Conservation (phyloP, 148 eudicot species). For the Chenopodium suecicum region DNA sequence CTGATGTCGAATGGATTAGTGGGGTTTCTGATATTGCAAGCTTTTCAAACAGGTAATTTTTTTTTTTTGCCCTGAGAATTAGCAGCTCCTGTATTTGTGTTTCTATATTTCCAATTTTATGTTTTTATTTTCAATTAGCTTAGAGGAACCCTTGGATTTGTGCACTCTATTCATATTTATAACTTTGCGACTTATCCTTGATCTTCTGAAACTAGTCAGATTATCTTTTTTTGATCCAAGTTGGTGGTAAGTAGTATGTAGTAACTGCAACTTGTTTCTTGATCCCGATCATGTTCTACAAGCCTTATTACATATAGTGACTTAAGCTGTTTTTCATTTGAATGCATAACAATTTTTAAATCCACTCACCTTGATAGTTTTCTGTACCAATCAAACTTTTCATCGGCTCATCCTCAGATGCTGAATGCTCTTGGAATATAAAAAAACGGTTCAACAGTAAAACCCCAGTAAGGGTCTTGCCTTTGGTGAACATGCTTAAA, state of each 20-base stretch:
- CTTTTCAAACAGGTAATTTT: slow-evolving; percentile 69
- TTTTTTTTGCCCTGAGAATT: slow-evolving; percentile 7
- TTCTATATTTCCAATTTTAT: background rate
- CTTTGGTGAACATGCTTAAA: background rate
- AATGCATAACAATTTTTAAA: background rate
- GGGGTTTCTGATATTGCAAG: slow-evolving; percentile 52
- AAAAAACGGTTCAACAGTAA: background rate
- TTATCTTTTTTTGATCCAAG: background rate
- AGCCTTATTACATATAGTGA: background rate
- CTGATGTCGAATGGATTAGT: slow-evolving; percentile 91
- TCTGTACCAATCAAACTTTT: no score
- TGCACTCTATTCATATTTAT: background rate
- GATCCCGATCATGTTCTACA: background rate
- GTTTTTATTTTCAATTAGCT: background rate
- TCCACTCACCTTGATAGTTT: background rate
- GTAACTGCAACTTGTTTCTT: background rate
- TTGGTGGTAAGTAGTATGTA: background rate
- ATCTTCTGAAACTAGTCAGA: background rate
- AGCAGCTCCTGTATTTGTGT: slow-evolving; percentile 1
- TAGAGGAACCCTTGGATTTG: background rate
- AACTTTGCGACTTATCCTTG: background rate
- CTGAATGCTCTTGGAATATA: background rate
- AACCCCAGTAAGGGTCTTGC: background rate
- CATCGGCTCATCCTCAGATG: background rate
- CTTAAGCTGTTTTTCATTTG: background rate